Evolutionary conservation across 1,139 yeast species (phyloP), one percentile per base, ranked within the genome.

Genomic region (Yamadazyma atmosphaerica): DNA sequence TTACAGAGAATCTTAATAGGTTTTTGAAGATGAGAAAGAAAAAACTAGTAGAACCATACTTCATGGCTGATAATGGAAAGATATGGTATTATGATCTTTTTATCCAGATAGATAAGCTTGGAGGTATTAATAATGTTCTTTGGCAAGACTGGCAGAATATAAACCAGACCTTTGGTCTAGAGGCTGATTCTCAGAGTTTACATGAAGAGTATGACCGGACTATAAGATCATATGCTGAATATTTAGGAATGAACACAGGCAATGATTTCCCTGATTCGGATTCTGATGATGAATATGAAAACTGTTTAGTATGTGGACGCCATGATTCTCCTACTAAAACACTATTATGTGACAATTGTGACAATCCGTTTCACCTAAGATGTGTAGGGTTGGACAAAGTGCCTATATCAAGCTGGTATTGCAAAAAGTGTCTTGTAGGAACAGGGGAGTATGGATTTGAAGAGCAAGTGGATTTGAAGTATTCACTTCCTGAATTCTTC

Each of bases 401-500:
- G 1, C 89, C 89, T 0, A 55, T 65, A 13, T 77, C 79, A 3
- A 72, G 69, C 23, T 89, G 96, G 96, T 83, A 72, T 54, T 90
- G 98, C 58, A 84, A 83, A 35, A 76, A 76, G 44, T 90, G 98
- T 58, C 66, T 90, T 12, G 72, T 86, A 5, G 96, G 96, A 0
- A 85, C 90, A 2, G 94, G 95, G 1, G 92, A 83, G 49, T 90
- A 88, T 55, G 96, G 95, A 0, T 90, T 90, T 58, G 90, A 85
- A 49, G 95, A 86, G 46, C 81, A 84, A 15, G 56, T 55, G 1
- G 68, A 74, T 4, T 69, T 76, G 32, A 71, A 73, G 41, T 87
- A 85, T 54, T 69, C 83, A 0, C 62, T 68, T 42, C 70, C 51
- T n/a, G 82, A 84, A 42, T 90, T 89, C 57, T 73, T 74, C 43